Percentiles rank a stretch among this genome's conserved stretches.
Evolutionary conservation across 805 yeast genomes (phyloP).

Genomic region (Jamesozyma jinghongensis): DNA sequence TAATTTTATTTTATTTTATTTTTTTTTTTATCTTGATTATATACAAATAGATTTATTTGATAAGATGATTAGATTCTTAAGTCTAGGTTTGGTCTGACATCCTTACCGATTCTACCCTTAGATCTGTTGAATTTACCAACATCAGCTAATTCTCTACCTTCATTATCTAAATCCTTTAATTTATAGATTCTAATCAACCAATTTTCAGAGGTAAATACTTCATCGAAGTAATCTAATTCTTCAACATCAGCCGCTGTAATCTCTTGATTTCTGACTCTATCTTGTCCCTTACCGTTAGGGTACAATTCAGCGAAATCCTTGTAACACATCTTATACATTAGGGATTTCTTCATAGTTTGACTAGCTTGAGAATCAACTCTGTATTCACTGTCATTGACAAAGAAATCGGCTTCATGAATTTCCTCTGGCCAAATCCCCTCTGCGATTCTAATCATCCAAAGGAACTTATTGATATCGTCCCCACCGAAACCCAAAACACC

Average conservation of each 20-base stretch:
- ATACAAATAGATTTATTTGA: conserved; percentile 2
- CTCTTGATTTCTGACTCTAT: conserved; percentile 82
- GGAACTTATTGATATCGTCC: conserved; percentile 90
- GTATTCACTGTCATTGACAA: conserved; percentile 81
- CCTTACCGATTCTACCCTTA: conserved; percentile 18
- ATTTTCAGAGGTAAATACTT: conserved; percentile 90
- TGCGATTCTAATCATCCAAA: conserved; percentile 99
- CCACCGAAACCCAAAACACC: conserved; percentile 91
- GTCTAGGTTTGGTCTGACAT: conserved; percentile 48
- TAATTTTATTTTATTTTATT: conserved; percentile 4
- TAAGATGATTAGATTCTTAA: conserved; percentile 29
- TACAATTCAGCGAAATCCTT: conserved; percentile 73
- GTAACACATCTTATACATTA: conserved; percentile 92
- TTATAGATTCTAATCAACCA: conserved; percentile 94
- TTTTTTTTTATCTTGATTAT: not conserved
- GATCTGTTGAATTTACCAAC: conserved; percentile 45
- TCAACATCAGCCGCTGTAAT: conserved; percentile 45
- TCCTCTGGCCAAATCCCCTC: conserved; percentile 99
- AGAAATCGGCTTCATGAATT: conserved; percentile 73
- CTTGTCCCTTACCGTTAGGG: conserved; percentile 50
- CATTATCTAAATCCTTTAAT: conserved; percentile 77
- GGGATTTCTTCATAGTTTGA: conserved; percentile 74
- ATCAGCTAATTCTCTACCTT: conserved; percentile 69
- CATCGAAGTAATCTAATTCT: conserved; percentile 71
- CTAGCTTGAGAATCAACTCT: conserved; percentile 77